These are phyloP conservation scores for Phytopythium oedochilum DNA, from an alignment of 352 stramenopile genomes.

Conservation along the genomic window DNA sequence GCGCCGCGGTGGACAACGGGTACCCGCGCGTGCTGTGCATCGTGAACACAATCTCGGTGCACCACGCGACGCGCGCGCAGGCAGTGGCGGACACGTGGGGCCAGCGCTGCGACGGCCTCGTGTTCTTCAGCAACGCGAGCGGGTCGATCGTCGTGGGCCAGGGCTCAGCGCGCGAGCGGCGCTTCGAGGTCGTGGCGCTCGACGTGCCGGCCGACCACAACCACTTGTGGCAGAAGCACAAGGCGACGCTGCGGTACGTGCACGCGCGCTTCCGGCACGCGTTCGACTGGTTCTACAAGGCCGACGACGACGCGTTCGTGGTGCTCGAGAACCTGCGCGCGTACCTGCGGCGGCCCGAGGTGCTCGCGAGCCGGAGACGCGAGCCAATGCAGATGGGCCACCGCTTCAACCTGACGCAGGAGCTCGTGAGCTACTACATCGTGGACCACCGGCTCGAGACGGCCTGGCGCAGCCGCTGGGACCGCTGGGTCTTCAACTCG, in stretches of 20 bases:
- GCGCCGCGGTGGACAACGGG: background rate
- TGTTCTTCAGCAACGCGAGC: slow-evolving; percentile 81
- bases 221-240: slow-evolving; percentile 83
- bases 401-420: slow-evolving; percentile 67
- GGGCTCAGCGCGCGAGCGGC: slow-evolving; percentile 10
- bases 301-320: slow-evolving; percentile 81
- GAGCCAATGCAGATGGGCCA: slow-evolving; percentile 81
- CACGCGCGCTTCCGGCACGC: slow-evolving; percentile 68
- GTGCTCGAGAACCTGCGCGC: slow-evolving; percentile 68
- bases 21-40: slow-evolving; percentile 74
- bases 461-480: slow-evolving; percentile 49
- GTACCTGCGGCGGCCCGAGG: slow-evolving; percentile 61
- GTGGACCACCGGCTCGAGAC: slow-evolving; percentile 51
- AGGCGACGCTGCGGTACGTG: slow-evolving; percentile 64
- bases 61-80: slow-evolving; percentile 54
- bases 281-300: slow-evolving; percentile 87
- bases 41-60: slow-evolving; percentile 76
- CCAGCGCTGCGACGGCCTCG: slow-evolving; percentile 68
- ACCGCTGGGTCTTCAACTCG: slow-evolving; percentile 81
- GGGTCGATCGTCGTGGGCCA: slow-evolving; percentile 37
- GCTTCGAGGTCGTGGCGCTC: slow-evolving; percentile 61
- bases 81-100: slow-evolving; percentile 78
- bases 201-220: slow-evolving; percentile 74
- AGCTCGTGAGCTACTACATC: slow-evolving; percentile 76
- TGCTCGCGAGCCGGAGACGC: slow-evolving; percentile 39